A percentile compares a stretch with the other conserved stretches of the same genome.
phyloP scores from a whole-genome alignment of 768 basidiomycete genomes.

The Xerocomus potaroensis region DNA sequence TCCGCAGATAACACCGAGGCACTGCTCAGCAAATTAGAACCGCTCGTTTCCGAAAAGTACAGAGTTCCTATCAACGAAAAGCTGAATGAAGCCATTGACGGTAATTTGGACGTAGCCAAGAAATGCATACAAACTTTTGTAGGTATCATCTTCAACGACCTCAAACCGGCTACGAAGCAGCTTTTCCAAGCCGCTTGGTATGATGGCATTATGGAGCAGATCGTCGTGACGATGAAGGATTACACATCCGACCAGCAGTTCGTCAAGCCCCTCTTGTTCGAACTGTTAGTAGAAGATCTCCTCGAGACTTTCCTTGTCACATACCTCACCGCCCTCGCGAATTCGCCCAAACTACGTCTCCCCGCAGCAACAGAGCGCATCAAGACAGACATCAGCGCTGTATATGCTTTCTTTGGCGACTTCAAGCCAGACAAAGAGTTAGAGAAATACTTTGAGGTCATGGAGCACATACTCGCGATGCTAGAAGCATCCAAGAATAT shows the following conservation, averaged over 20 bases:
- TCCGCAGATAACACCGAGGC: constrained; percentile 92
- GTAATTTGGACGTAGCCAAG: constrained; percentile 97
- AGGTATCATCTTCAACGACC: constrained; percentile 91
- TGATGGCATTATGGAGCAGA: constrained; percentile 80
- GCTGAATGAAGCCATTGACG: constrained; percentile 95
- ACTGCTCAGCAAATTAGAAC: constrained; percentile 79
- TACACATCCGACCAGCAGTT: constrained; percentile 94
- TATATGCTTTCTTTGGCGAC: constrained; percentile 76
- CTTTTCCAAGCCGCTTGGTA: constrained; percentile 90
- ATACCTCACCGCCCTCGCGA: constrained; percentile 85
- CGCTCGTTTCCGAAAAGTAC: constrained; percentile 92
- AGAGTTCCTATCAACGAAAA: constrained; percentile 74
- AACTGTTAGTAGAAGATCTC: constrained; percentile 88
- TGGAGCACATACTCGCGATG: constrained; percentile 78
- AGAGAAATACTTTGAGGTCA: constrained; percentile 76
- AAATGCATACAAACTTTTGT: constrained; percentile 94
- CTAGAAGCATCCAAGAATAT: constrained; percentile 85
- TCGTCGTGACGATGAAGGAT: constrained; percentile 93
- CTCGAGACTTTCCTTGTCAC: constrained; percentile 85
- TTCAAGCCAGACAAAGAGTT: constrained; percentile 78
- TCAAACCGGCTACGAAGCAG: constrained; percentile 79
- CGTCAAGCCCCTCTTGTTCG: constrained; percentile 86
- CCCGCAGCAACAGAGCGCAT: constrained; percentile 83
- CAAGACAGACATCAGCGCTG: constrained; percentile 71
- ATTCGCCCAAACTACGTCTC: constrained; percentile 81